These are phyloP conservation scores for Rosa persica DNA, from an alignment of 306 rosid species.

Conservation along the genomic window DNA sequence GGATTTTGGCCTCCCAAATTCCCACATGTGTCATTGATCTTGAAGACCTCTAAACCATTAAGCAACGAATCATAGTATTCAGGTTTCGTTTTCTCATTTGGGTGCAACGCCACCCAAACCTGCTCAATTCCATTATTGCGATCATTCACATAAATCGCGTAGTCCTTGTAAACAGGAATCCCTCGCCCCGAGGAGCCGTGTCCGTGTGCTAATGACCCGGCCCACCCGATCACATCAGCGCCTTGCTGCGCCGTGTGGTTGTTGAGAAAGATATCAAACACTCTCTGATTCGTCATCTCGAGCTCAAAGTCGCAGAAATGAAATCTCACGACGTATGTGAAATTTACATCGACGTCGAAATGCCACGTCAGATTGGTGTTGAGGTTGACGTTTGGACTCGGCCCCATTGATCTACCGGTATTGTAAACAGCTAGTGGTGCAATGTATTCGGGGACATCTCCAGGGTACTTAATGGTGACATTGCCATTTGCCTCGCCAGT, in stretches of 20 bases:
- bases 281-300: slow-evolving; percentile 35
- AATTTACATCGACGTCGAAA: slow-evolving; percentile 39
- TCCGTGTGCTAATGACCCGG: background rate
- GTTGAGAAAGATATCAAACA: slow-evolving; percentile 42
- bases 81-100: slow-evolving; percentile 26
- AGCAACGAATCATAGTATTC: slow-evolving; percentile 41
- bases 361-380: slow-evolving; percentile 42
- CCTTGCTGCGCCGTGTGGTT: slow-evolving; percentile 34
- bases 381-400: slow-evolving; percentile 14
- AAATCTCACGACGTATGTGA: slow-evolving; percentile 45
- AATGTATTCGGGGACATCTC: slow-evolving; percentile 20
- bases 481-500: slow-evolving; percentile 16
- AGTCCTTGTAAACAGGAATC: slow-evolving; percentile 42
- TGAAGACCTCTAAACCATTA: slow-evolving; percentile 49
- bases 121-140: slow-evolving; percentile 19
- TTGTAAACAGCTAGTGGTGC: slow-evolving; percentile 41
- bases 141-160: slow-evolving; percentile 21
- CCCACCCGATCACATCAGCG: slow-evolving; percentile 44
- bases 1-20: slow-evolving; percentile 42
- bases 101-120: slow-evolving; percentile 44
- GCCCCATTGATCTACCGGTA: slow-evolving; percentile 45
- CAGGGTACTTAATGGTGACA: slow-evolving; percentile 23
- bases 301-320: slow-evolving; percentile 50
- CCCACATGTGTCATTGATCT: slow-evolving; percentile 28
- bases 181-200: slow-evolving; percentile 5